Evolutionary conservation across 768 basidiomycete genomes (phyloP), one percentile per base, ranked within the genome.

Genomic region (Obba rivulosa): DNA sequence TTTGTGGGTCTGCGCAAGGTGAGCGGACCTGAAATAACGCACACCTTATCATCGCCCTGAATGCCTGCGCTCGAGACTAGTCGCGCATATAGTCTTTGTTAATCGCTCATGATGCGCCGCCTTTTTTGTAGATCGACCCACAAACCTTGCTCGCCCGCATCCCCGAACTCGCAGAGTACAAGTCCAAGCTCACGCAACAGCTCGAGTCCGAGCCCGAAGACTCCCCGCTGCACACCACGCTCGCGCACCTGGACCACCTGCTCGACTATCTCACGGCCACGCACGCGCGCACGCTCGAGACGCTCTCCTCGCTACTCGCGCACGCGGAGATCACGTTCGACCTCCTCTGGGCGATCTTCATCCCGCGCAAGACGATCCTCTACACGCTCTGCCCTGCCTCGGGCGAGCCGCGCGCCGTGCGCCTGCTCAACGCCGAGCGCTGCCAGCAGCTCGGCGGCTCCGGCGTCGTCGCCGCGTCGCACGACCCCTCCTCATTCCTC

Each of bases 321-420:
- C 78, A 82, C 51, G 69, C 66, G 8, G 81, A 85, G 57, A 83
- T 83, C 57, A 78, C 77, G 3, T 82, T 74, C 56, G 73, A 77
- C 11, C 67, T 80, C 22, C 68, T 84, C 43, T 78, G 79, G 62
- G 70, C 77, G 7, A 70, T 86, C 51, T 70, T 80, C 40, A 71
- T 80, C 16, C 80, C 81, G 1, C 67, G 75, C 23, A 59, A 61
- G 55, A 71, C 75, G 18, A 64, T 77, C 41, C 64, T 83, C 55
- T 74, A 80, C 35, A 71, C 74, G 1, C 69, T 62, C 11, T 82
- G 82, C 62, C 71, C 76, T 17, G 66, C 77, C 39, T 81, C 80
- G 0, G 74, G 73, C 18, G 75, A 77, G 34, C 75, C 74, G 1
- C 74, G 80, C 35, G 69, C 79, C 1, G 76, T 81, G 59, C 68